A percentile compares a stretch with the other conserved stretches of the same genome.
Evolutionary conservation across 2,329 filamentous ascomycete genomes (phyloP).

Genomic region (Scedosporium dehoogii): DNA sequence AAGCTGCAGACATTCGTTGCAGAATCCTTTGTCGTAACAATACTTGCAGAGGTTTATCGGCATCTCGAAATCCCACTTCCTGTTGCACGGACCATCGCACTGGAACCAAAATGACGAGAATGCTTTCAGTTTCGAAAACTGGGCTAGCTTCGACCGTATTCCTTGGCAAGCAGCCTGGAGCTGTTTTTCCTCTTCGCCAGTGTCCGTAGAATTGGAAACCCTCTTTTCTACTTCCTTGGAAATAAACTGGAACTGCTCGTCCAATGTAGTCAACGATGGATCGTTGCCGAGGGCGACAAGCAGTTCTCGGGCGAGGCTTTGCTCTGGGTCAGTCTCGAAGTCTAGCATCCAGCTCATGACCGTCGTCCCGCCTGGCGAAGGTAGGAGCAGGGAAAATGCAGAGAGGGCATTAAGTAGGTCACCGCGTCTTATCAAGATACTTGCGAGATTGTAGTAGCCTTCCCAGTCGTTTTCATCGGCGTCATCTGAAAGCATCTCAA

Average conservation of each 20-base stretch:
- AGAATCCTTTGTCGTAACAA: background rate
- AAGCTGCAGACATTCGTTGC: background rate
- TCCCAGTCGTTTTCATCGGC: no score
- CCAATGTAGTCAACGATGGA: background rate
- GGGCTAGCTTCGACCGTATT: background rate
- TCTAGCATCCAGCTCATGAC: background rate
- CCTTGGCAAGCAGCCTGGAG: background rate
- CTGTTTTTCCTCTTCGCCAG: background rate
- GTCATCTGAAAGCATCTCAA: no score
- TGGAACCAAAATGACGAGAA: background rate
- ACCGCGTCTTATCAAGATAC: no score
- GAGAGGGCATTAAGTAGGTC: background rate
- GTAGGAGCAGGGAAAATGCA: background rate
- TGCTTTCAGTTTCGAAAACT: background rate
- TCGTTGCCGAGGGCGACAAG: background rate
- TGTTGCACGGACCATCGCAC: background rate
- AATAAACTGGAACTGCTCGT: background rate
- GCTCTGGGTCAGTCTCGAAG: background rate
- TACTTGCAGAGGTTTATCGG: background rate
- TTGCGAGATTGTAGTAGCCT: no score
- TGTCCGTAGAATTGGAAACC: background rate
- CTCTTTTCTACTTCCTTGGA: background rate
- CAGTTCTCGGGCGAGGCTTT: background rate
- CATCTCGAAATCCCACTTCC: background rate
- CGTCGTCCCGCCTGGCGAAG: background rate